Evolutionary conservation across 2,329 filamentous ascomycete species (phyloP).

Genomic region (Colletotrichum viniferum): DNA sequence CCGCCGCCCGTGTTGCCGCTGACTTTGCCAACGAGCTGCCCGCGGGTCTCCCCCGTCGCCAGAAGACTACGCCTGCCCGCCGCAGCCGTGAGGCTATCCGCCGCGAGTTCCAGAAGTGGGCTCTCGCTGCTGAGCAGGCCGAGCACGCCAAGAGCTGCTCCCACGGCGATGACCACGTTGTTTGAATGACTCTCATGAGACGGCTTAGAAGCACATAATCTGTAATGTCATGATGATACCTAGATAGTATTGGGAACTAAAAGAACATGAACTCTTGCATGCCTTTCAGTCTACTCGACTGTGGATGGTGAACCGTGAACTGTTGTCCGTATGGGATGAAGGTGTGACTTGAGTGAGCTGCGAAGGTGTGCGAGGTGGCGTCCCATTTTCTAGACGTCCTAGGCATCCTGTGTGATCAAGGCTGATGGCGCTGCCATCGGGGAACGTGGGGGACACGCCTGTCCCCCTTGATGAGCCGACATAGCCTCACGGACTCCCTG

Average conservation of each 20-base stretch:
- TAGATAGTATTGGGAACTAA: not conserved
- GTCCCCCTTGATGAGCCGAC: not conserved
- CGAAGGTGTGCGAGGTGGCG: not conserved
- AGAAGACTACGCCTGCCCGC: slow-evolving; percentile 27
- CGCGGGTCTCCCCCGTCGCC: slow-evolving; percentile 36
- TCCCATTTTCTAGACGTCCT: not conserved
- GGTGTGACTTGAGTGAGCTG: not conserved
- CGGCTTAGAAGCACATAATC: not conserved
- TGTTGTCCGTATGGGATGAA: not conserved
- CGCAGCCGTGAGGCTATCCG: slow-evolving; percentile 21
- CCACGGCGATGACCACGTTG: slow-evolving; percentile 9
- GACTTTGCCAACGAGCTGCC: slow-evolving; percentile 37
- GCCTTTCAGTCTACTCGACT: rapidly evolving
- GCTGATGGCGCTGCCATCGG: rapidly evolving
- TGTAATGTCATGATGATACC: not conserved
- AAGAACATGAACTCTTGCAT: not conserved
- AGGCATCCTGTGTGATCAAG: not conserved
- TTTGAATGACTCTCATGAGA: not conserved
- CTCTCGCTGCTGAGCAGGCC: slow-evolving; percentile 19
- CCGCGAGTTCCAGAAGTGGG: slow-evolving; percentile 24
- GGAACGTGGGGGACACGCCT: not conserved
- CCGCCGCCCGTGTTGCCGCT: slow-evolving; percentile 55
- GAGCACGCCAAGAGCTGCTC: slow-evolving; percentile 20
- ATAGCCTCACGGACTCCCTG: not conserved
- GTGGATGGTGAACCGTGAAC: not conserved